Base-by-base conservation (phyloP, 169 alveolate species). In the Condylostoma magnum region DNA sequence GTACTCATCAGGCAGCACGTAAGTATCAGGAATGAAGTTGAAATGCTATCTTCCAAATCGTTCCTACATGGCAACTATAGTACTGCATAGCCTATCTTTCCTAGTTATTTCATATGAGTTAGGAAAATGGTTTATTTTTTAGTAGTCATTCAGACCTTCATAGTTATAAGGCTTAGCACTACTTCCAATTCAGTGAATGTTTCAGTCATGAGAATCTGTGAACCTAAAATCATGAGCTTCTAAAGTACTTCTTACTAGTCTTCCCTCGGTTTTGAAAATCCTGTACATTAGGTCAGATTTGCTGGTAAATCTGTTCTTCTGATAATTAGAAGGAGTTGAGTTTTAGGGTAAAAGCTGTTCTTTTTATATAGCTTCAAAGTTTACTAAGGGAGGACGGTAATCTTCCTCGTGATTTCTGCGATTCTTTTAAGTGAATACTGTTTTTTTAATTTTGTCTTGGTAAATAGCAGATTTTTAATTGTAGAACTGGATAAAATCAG, bases 1-100 rank as follows among this genome's bases (percentile, higher is more conserved):
- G 48, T 69, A 76, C 31, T 86, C 88, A n/a, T 82, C 74, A 22
- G 93, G 93, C 2, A 86, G 55, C n/a, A 86, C 80, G 65, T 77
- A 86, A 25, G 90, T 83, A 52, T 83, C 91, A 12, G 93, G 93
- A 10, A 83, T 55, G 28, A 79, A 55, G 57, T 82, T 84, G 28
- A 77, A 82, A 30, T 70, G 65, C 10, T 66, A 65, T n/a, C 66
- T 52, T 18, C 91, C 91, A 47, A 56, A 77, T 51, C 70, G 78
- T 33, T 77, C 88, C 36, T 83, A 73, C 91, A 86, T 83, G 31
- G 77, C 78, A 0, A 69, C 69, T n/a, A 67, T 48, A 48, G 79
- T 80, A n/a, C 34, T 67, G 48, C 86, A 68, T 27, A 86, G 44
- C 37, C 86, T 6, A 53, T 86, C 93, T 51, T 86, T 86, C 22